Percentiles rank a stretch among this genome's conserved stretches.
phyloP scores from a whole-genome alignment of 768 basidiomycete species.

The Psilocybe sp. region DNA sequence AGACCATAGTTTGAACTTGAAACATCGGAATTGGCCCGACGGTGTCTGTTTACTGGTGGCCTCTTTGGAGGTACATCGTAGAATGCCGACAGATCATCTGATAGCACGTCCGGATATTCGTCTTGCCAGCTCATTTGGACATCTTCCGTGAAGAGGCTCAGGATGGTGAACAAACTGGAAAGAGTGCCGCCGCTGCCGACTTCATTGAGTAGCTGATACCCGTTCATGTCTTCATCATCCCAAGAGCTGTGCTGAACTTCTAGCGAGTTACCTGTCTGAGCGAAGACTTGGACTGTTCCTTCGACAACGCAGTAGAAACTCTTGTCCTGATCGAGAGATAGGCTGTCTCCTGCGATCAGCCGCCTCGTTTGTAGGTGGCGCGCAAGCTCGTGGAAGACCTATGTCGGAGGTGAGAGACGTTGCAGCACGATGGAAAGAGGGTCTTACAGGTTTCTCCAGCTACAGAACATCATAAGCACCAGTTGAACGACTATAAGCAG shows the following conservation, averaged over 20 bases:
- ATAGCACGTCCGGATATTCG: constrained; percentile 34
- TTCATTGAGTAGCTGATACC: constrained; percentile 94
- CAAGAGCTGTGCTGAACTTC: constrained; percentile 53
- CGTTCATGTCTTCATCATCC: constrained; percentile 89
- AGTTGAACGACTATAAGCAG: background rate
- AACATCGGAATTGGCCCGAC: constrained; percentile 61
- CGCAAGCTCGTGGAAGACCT: constrained; percentile 97
- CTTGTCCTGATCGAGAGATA: constrained; percentile 87
- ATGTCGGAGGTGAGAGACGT: background rate
- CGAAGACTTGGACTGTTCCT: constrained; percentile 94
- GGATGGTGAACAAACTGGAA: constrained; percentile 94
- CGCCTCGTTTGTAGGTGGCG: constrained; percentile 93
- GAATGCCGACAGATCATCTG: constrained; percentile 23
- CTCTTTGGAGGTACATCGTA: constrained; percentile 18
- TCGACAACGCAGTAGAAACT: constrained; percentile 99
- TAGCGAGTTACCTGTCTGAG: constrained; percentile 56
- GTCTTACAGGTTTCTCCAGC: constrained; percentile 87
- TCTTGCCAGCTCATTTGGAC: constrained; percentile 92
- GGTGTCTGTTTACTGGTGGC: constrained; percentile 18
- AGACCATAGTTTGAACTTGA: constrained; percentile 60
- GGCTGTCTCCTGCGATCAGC: constrained; percentile 93
- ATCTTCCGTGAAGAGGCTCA: constrained; percentile 94
- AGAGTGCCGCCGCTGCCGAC: constrained; percentile 94
- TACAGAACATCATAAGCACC: constrained; percentile 15
- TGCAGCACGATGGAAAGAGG: background rate